phyloP scores from a whole-genome alignment of 78 protist species.

The Pigoraptor vietnamica region DNA sequence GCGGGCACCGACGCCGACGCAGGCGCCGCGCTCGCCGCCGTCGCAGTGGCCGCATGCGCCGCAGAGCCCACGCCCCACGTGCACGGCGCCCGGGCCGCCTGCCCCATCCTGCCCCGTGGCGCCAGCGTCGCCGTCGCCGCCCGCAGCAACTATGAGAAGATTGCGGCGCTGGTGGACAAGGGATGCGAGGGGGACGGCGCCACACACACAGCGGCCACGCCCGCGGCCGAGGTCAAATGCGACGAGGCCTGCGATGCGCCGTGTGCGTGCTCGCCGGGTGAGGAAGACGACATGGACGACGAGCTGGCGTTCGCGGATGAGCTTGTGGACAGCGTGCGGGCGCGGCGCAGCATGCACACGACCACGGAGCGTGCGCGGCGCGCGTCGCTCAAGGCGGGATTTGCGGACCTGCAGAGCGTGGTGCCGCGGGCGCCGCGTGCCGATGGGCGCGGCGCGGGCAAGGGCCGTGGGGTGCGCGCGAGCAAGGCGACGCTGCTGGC shows the following conservation, averaged over 20 bases:
- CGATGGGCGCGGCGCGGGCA: neutral
- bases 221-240: neutral
- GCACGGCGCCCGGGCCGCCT: neutral
- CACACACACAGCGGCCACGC: neutral
- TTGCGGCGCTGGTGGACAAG: neutral
- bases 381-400: neutral
- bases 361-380: neutral
- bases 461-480: neutral
- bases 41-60: neutral
- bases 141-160: neutral
- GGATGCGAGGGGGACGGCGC: neutral
- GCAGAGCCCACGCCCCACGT: neutral
- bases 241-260: neutral
- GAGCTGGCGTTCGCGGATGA: neutral
- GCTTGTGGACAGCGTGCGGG: neutral
- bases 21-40: too few species aligned
- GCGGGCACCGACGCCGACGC: neutral
- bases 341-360: neutral
- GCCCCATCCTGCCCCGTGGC: neutral
- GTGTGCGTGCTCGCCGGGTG: neutral
- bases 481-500: neutral
- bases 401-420: neutral
- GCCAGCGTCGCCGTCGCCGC: neutral
- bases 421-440: neutral
- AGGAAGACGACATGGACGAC: neutral